Evolutionary conservation across 2,329 filamentous ascomycete species (phyloP).

Genomic region (Neoscytalidium dimidiatum): DNA sequence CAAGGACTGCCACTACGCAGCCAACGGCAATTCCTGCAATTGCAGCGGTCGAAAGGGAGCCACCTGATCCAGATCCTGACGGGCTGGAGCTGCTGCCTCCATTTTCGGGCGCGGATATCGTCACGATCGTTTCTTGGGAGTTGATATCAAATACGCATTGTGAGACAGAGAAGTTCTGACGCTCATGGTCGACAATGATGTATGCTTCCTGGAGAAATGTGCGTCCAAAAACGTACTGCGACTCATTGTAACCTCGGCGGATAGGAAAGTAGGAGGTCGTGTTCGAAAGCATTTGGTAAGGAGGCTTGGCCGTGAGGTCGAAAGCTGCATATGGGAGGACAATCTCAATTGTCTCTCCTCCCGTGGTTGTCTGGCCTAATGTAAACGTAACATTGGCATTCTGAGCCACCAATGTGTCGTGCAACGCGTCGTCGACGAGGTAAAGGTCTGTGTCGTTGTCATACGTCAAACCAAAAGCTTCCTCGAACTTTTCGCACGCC

Average conservation of each 20-base stretch:
- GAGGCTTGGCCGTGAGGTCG: slow-evolving; percentile 46
- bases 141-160: slow-evolving; percentile 38
- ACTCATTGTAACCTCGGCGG: slow-evolving; percentile 55
- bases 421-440: slow-evolving; percentile 39
- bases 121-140: slow-evolving; percentile 29
- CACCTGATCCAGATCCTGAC: background rate
- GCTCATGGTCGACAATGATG: slow-evolving; percentile 51
- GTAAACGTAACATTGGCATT: slow-evolving; percentile 48
- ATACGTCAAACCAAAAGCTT: slow-evolving; percentile 41
- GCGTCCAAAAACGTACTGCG: slow-evolving; percentile 64
- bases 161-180: slow-evolving; percentile 48
- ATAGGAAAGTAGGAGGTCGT: slow-evolving; percentile 69
- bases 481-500: slow-evolving; percentile 36
- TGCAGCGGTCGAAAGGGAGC: slow-evolving; percentile 32
- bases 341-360: slow-evolving; percentile 44
- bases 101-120: slow-evolving; percentile 33
- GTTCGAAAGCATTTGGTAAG: slow-evolving; percentile 59
- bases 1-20: slow-evolving; percentile 35
- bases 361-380: slow-evolving; percentile 38
- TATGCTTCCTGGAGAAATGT: slow-evolving; percentile 71
- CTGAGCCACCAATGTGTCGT: slow-evolving; percentile 28
- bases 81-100: background rate
- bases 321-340: slow-evolving; percentile 53
- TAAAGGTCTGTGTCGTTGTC: slow-evolving; percentile 38
- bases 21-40: slow-evolving; percentile 50